Evolutionary conservation across 2,329 filamentous ascomycete species (phyloP).

Genomic region (Septoria petroselini): DNA sequence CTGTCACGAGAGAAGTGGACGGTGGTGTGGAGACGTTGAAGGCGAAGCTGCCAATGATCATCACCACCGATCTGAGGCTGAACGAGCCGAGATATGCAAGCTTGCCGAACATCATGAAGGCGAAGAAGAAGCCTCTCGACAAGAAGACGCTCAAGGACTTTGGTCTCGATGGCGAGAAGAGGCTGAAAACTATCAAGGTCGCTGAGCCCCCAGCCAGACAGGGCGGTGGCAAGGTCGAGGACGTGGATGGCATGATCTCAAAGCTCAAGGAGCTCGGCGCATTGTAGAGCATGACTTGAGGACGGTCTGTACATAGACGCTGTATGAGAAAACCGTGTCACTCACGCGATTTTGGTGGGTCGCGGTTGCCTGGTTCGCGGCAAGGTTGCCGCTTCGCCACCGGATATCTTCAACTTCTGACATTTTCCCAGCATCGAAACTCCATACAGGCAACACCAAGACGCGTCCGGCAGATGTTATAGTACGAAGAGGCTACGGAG

Average conservation of each 20-base stretch:
- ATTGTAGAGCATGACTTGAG: slow-evolving; percentile 52
- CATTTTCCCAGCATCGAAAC: neutral
- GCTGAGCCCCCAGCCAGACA: slow-evolving; percentile 80
- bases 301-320: slow-evolving; percentile 11
- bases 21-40: slow-evolving; percentile 87
- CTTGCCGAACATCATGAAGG: slow-evolving; percentile 99
- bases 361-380: slow-evolving; percentile 10
- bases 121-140: slow-evolving; percentile 98
- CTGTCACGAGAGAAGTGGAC: slow-evolving; percentile 88
- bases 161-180: slow-evolving; percentile 68
- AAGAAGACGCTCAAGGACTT: slow-evolving; percentile 86
- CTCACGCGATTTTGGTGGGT: neutral
- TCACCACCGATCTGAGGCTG: slow-evolving; percentile 89
- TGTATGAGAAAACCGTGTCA: slow-evolving; percentile 1
- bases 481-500: no score
- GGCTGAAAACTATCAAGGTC: slow-evolving; percentile 88
- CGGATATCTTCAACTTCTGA: neutral
- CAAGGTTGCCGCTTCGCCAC: slow-evolving; percentile 4
- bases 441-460: neutral
- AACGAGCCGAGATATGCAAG: slow-evolving; percentile 95
- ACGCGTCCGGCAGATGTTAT: no score
- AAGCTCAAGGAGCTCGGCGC: slow-evolving; percentile 97
- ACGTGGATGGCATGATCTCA: slow-evolving; percentile 88
- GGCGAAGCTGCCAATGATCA: slow-evolving; percentile 83
- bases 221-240: slow-evolving; percentile 94